These are phyloP conservation scores for Raffaelea albimanens DNA, from an alignment of 2,329 filamentous ascomycete species.

Conservation along the genomic window DNA sequence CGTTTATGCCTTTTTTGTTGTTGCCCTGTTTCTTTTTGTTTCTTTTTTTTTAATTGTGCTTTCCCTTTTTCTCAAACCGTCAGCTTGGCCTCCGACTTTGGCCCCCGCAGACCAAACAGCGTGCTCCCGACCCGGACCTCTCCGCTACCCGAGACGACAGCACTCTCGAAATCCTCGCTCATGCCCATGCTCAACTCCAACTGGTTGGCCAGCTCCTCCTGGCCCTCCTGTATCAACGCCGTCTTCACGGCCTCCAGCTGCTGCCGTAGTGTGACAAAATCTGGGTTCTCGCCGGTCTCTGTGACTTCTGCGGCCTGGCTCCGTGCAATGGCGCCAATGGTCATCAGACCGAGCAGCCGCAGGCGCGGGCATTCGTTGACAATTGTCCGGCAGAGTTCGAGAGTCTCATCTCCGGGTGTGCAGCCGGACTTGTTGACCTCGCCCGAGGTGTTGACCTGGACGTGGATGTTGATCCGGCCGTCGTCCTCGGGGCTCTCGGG, in stretches of 20 bases:
- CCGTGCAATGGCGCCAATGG: slow-evolving; percentile 87
- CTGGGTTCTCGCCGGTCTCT: slow-evolving; percentile 82
- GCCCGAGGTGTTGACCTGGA: slow-evolving; percentile 93
- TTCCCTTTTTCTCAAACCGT: slow-evolving; percentile 28
- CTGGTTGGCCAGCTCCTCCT: slow-evolving; percentile 30
- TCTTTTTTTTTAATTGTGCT: too few species aligned
- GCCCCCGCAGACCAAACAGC: slow-evolving; percentile 79
- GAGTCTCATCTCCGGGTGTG: slow-evolving; percentile 51
- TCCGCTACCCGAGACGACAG: slow-evolving; percentile 70
- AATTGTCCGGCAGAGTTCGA: slow-evolving; percentile 61
- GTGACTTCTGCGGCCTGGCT: slow-evolving; percentile 63
- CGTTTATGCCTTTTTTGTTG: too few species aligned
- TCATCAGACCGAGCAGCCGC: slow-evolving; percentile 79
- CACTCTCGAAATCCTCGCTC: slow-evolving; percentile 92
- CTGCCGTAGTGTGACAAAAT: slow-evolving; percentile 63
- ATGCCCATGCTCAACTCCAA: slow-evolving; percentile 97
- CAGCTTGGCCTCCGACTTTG: slow-evolving; percentile 70
- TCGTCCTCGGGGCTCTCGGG: slow-evolving; percentile 15
- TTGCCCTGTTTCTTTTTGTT: too few species aligned
- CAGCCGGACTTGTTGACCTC: slow-evolving; percentile 81
- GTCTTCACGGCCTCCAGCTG: slow-evolving; percentile 56
- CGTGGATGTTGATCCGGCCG: slow-evolving; percentile 59
- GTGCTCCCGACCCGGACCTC: slow-evolving; percentile 91
- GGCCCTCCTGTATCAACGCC: slow-evolving; percentile 13
- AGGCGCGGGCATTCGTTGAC: slow-evolving; percentile 62